These are phyloP conservation scores for Daldinia sp. DNA, from an alignment of 2,329 filamentous ascomycete species.

Conservation along the genomic window DNA sequence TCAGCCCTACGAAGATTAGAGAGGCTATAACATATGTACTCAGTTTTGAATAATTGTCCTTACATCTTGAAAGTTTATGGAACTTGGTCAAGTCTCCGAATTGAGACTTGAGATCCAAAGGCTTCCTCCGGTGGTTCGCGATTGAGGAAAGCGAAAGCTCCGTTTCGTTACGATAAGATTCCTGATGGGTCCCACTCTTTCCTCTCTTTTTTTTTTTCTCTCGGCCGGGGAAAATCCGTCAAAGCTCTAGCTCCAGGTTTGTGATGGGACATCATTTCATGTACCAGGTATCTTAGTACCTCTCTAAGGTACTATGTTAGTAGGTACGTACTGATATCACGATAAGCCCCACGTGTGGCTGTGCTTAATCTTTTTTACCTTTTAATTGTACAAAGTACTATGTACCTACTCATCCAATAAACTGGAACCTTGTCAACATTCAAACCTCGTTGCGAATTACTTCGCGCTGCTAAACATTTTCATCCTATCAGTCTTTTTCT, in stretches of 20 bases:
- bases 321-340: not conserved
- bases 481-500: slow-evolving; percentile 9
- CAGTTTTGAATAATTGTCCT: not conserved
- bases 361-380: slow-evolving; percentile 7
- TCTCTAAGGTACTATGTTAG: not conserved
- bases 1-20: slow-evolving; percentile 44
- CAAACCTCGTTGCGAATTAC: slow-evolving; percentile 15
- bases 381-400: not conserved
- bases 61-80: slow-evolving; percentile 41
- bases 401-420: not conserved
- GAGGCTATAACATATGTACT: not conserved
- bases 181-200: not conserved
- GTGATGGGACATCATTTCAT: too few species aligned
- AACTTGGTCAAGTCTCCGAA: slow-evolving; percentile 7
- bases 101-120: slow-evolving; percentile 12
- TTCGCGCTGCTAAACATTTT: slow-evolving; percentile 29
- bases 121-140: slow-evolving; percentile 3
- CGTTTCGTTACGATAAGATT: slow-evolving; percentile 22
- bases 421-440: slow-evolving; percentile 25
- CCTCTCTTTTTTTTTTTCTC: slow-evolving; percentile 9
- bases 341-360: slow-evolving; percentile 20
- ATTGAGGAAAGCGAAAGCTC: not conserved
- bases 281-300: slow-evolving; percentile 6
- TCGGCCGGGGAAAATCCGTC: too few species aligned
- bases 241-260: too few species aligned